A percentile compares a stretch with the other conserved stretches of the same genome.
These are phyloP conservation scores for Clonostachys chloroleuca DNA, from an alignment of 2,329 filamentous ascomycete genomes.

Conservation along the genomic window DNA sequence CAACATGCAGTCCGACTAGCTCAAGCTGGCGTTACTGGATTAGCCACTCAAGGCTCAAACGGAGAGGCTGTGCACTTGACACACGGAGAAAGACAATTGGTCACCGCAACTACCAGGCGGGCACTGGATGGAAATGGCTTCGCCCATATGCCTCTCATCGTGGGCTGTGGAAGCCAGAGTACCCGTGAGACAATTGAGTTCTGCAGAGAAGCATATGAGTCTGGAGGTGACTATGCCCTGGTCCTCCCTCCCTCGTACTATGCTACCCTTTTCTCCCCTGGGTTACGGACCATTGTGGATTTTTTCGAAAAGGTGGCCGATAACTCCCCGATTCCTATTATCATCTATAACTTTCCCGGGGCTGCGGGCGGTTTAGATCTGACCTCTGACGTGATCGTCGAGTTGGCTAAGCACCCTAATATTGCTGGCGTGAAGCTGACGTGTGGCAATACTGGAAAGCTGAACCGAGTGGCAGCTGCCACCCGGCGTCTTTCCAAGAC, in stretches of 20 bases:
- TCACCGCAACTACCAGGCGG: constrained; percentile 57
- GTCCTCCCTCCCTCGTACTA: constrained; percentile 78
- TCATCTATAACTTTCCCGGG: constrained; percentile 65
- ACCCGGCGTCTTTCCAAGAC: constrained; percentile 4
- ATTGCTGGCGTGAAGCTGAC: constrained; percentile 63
- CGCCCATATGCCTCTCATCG: constrained; percentile 63
- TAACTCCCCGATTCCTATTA: constrained; percentile 52
- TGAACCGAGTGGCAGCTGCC: constrained; percentile 39
- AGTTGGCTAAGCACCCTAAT: constrained; percentile 44
- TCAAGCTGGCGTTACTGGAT: constrained; percentile 66
- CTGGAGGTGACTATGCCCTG: constrained; percentile 73
- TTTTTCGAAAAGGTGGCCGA: constrained; percentile 64
- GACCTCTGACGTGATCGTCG: constrained; percentile 52
- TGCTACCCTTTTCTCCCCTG: constrained; percentile 54
- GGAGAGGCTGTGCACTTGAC: constrained; percentile 79
- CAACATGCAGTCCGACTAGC: constrained; percentile 37
- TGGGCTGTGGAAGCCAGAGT: constrained; percentile 72
- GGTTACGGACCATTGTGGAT: constrained; percentile 34
- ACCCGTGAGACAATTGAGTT: constrained; percentile 69
- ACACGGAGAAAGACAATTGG: constrained; percentile 62
- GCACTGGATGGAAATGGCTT: constrained; percentile 53
- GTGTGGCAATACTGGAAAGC: constrained; percentile 62
- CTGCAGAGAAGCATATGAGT: constrained; percentile 64
- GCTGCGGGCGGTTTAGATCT: constrained; percentile 58
- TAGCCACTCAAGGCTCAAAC: constrained; percentile 79